Conservation (phyloP, 305 asterid genomes). For the Fraxinus paxiana region DNA sequence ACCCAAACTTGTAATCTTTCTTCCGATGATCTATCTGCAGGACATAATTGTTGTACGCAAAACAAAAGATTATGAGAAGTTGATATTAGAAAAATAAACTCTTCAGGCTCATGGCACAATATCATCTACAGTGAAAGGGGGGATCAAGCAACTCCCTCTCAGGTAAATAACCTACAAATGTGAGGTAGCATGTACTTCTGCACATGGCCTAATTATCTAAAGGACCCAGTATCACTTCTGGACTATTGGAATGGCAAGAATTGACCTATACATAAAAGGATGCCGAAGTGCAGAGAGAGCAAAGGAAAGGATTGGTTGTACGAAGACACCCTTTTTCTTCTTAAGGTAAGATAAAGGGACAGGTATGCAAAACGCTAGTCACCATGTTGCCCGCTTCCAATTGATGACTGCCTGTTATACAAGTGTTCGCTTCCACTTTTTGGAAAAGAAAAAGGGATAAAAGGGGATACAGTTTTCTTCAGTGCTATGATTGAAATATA, state of each 20-base stretch:
- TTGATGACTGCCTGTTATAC: not conserved
- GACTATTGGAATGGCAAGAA: not conserved
- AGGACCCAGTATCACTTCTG: not conserved
- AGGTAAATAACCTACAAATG: not conserved
- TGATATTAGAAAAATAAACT: not conserved
- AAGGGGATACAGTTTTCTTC: not conserved
- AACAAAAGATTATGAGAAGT: not conserved
- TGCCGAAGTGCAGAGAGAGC: not conserved
- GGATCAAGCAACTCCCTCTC: not conserved
- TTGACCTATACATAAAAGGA: not conserved
- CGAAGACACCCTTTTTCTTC: not conserved
- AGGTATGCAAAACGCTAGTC: not conserved
- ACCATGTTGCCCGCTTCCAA: not conserved
- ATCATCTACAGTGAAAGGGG: not conserved
- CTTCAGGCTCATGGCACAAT: not conserved
- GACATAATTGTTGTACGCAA: conserved; percentile 2
- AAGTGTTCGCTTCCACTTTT: not conserved
- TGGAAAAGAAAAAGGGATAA: not conserved
- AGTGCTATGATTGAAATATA: not conserved
- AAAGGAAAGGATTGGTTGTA: not conserved
- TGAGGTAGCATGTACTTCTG: not conserved
- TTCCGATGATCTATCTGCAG: conserved; percentile 82
- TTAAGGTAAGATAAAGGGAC: not conserved
- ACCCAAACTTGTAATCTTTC: conserved; percentile 92
- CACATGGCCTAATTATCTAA: not conserved